Conservation (phyloP, 352 stramenopile species). For the Phytophthora cactorum region DNA sequence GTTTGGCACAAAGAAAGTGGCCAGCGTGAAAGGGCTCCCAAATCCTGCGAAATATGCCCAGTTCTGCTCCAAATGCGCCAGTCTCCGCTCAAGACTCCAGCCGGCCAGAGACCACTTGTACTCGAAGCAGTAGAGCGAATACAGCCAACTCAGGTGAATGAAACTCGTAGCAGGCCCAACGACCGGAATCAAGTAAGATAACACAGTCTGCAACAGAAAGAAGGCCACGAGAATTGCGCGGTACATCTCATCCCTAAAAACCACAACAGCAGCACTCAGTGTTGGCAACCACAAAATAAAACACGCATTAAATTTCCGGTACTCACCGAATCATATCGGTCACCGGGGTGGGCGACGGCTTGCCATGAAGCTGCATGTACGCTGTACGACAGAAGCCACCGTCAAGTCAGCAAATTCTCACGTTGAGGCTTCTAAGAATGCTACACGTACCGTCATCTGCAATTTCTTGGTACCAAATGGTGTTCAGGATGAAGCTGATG, state of each 20-base stretch:
- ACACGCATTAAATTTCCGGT: neutral
- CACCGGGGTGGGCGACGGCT: constrained; percentile 75
- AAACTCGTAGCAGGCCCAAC: constrained; percentile 81
- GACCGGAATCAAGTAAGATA: constrained; percentile 83
- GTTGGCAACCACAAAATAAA: neutral
- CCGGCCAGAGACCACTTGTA: constrained; percentile 91
- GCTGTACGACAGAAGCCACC: constrained; percentile 37
- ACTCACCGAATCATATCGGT: constrained; percentile 88
- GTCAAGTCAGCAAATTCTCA: neutral
- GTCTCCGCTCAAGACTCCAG: constrained; percentile 83
- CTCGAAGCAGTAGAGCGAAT: constrained; percentile 92
- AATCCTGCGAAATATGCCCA: constrained; percentile 91
- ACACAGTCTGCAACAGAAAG: constrained; percentile 85
- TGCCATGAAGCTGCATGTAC: constrained; percentile 83
- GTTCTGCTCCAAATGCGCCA: constrained; percentile 84
- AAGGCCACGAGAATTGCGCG: constrained; percentile 86
- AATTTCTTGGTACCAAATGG: constrained; percentile 93
- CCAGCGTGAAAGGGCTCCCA: constrained; percentile 85
- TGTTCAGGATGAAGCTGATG: constrained; percentile 93
- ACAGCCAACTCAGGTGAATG: constrained; percentile 88
- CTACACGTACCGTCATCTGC: constrained; percentile 78
- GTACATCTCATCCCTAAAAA: constrained; percentile 78
- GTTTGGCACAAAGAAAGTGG: constrained; percentile 90
- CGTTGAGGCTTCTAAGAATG: neutral
- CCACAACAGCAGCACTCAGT: neutral